A percentile compares a stretch with the other conserved stretches of the same genome.
phyloP scores from a whole-genome alignment of 1,284 basidiomycete genomes.

The Afroboletus lepidellus region DNA sequence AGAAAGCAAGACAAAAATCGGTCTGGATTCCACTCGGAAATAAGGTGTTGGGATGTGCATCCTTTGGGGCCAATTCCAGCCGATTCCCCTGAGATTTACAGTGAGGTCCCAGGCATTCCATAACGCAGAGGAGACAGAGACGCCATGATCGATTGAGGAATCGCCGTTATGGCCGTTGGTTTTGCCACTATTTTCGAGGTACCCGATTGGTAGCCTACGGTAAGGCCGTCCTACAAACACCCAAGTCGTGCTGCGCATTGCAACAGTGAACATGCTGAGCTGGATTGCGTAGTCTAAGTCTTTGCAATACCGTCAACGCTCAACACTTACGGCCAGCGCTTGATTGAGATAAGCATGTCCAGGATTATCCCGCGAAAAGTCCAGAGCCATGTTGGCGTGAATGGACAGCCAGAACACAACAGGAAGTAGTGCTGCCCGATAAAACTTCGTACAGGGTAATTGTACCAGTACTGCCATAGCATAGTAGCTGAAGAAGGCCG shows the following conservation, averaged over 20 bases:
- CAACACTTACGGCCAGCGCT: constrained; percentile 21
- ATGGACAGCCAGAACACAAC: constrained; percentile 17
- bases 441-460: constrained; percentile 17
- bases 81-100: constrained; percentile 27
- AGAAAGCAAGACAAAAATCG: constrained; percentile 18
- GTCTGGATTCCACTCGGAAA: constrained; percentile 21
- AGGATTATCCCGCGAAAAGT: constrained; percentile 21
- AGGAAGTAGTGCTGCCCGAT: constrained; percentile 28
- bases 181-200: not conserved
- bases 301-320: no score
- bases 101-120: constrained; percentile 33
- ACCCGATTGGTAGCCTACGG: constrained; percentile 12
- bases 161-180: not conserved
- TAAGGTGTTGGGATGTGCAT: constrained; percentile 10
- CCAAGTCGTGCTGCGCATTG: constrained; percentile 30
- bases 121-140: constrained; percentile 13
- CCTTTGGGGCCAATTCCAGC: constrained; percentile 23
- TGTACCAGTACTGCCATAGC: constrained; percentile 34
- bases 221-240: constrained; percentile 16
- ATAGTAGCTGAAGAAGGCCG: constrained; percentile 18
- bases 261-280: constrained; percentile 27
- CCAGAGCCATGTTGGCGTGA: constrained; percentile 18
- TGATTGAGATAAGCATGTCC: constrained; percentile 25
- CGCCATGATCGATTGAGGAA: not conserved
- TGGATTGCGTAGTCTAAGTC: constrained; percentile 4